Percentiles rank a stretch among this genome's conserved stretches.
phyloP scores from a whole-genome alignment of 176 grass and related monocot species.

The Aegilops bicornis region DNA sequence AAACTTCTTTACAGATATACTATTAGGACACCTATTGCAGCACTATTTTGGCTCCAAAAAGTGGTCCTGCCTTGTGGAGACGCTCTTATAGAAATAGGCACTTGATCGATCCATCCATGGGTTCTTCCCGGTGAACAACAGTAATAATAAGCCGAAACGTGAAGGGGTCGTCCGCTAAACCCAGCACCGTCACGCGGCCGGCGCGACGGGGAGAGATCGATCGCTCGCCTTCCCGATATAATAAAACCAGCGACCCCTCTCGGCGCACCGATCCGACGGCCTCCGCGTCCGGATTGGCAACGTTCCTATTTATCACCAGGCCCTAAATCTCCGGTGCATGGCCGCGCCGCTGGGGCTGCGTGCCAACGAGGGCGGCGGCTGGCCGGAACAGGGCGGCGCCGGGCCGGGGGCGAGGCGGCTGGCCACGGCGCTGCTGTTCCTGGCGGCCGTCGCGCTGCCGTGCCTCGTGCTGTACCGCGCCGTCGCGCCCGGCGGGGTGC shows the following conservation, averaged over 20 bases:
- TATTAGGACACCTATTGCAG: too few relatives aligned
- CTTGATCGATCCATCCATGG: too few relatives aligned
- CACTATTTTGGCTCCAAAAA: too few relatives aligned
- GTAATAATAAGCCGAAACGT: not conserved
- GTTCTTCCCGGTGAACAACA: too few relatives aligned
- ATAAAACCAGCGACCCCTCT: not conserved
- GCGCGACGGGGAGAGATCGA: not conserved
- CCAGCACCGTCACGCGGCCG: not conserved
- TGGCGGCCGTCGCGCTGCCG: conserved; percentile 47
- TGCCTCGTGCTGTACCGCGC: conserved; percentile 45
- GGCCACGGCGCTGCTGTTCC: conserved; percentile 40
- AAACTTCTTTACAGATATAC: too few relatives aligned
- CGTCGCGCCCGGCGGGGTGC: not conserved
- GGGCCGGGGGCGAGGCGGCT: conserved; percentile 7
- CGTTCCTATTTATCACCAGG: not conserved
- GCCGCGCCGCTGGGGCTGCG: conserved; percentile 7
- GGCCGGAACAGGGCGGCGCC: not conserved
- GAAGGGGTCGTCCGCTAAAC: not conserved
- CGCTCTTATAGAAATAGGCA: too few relatives aligned
- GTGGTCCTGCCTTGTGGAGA: too few relatives aligned
- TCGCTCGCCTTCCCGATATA: not conserved
- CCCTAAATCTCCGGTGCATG: conserved; percentile 6
- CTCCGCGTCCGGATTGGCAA: not conserved
- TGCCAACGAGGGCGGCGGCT: not conserved
- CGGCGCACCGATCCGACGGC: not conserved